Conservation (phyloP, 148 eudicot species). For the Persicaria maculosa region DNA sequence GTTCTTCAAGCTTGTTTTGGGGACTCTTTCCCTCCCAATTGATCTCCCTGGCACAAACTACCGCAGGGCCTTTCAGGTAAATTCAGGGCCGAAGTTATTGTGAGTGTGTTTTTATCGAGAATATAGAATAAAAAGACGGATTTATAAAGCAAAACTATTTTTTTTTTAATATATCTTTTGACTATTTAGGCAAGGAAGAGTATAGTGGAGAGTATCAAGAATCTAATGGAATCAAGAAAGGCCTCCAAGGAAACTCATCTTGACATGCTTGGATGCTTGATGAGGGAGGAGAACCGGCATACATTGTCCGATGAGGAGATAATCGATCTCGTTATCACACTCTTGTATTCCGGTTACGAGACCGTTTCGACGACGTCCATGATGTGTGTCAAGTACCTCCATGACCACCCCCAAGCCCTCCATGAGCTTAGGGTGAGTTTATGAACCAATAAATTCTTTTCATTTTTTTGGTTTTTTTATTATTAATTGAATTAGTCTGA, state of each 20-base stretch:
- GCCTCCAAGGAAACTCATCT: conserved; percentile 30
- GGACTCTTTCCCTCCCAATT: conserved; percentile 87
- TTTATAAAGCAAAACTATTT: neutral
- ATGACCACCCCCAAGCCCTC: conserved; percentile 92
- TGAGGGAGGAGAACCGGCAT: conserved; percentile 47
- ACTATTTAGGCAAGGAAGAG: conserved; percentile 67
- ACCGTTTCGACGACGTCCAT: conserved; percentile 97
- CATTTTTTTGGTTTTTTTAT: neutral
- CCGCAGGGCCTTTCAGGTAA: conserved; percentile 69
- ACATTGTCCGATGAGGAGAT: conserved; percentile 84
- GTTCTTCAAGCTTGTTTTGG: conserved; percentile 75
- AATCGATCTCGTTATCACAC: conserved; percentile 89
- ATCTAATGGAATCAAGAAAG: conserved; percentile 64
- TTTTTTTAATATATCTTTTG: conserved; percentile 1
- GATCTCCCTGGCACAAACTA: conserved; percentile 91
- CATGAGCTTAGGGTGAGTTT: conserved; percentile 70
- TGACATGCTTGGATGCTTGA: conserved; percentile 68
- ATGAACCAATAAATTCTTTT: neutral
- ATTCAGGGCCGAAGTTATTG: neutral
- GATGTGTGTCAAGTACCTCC: conserved; percentile 99
- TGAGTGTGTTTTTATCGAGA: neutral
- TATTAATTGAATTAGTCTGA: neutral
- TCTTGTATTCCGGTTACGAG: conserved; percentile 94
- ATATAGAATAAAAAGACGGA: neutral
- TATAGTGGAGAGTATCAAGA: conserved; percentile 45